Percentiles rank a stretch among this genome's conserved stretches.
Conservation (phyloP, 345 rosid genomes). For the Brassica juncea region DNA sequence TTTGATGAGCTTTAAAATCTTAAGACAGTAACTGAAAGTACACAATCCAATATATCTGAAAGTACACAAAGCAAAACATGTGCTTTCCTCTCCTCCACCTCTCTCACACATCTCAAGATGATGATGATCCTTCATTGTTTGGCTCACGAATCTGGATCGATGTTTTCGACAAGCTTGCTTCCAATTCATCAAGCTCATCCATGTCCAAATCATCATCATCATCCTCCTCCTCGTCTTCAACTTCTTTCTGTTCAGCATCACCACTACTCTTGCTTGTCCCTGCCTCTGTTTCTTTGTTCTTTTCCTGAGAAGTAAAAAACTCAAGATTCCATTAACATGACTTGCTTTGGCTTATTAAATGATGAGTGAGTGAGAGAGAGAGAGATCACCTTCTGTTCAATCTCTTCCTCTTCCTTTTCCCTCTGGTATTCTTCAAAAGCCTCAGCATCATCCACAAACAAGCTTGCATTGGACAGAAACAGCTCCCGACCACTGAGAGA, state of each 20-base stretch:
- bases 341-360: neutral
- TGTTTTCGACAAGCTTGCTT: conserved; percentile 76
- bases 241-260: conserved; percentile 33
- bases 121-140: conserved; percentile 33
- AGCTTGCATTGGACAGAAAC: conserved; percentile 82
- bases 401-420: conserved; percentile 61
- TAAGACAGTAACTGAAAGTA: conserved; percentile 12
- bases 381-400: conserved; percentile 48
- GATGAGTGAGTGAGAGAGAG: neutral
- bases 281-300: conserved; percentile 39
- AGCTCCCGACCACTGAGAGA: conserved; percentile 91
- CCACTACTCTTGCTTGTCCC: conserved; percentile 39
- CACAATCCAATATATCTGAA: conserved; percentile 33
- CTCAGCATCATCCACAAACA: conserved; percentile 95
- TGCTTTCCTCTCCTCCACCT: conserved; percentile 19
- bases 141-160: conserved; percentile 60
- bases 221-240: neutral
- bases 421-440: conserved; percentile 84
- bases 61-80: conserved; percentile 38
- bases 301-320: conserved; percentile 27
- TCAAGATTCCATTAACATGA: conserved; percentile 25
- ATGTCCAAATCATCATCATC: conserved; percentile 64
- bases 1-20: conserved; percentile 13
- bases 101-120: conserved; percentile 25
- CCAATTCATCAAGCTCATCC: conserved; percentile 83